These are phyloP conservation scores for Lactuca sativa DNA, from an alignment of 129 eudicot species.

Conservation along the genomic window DNA sequence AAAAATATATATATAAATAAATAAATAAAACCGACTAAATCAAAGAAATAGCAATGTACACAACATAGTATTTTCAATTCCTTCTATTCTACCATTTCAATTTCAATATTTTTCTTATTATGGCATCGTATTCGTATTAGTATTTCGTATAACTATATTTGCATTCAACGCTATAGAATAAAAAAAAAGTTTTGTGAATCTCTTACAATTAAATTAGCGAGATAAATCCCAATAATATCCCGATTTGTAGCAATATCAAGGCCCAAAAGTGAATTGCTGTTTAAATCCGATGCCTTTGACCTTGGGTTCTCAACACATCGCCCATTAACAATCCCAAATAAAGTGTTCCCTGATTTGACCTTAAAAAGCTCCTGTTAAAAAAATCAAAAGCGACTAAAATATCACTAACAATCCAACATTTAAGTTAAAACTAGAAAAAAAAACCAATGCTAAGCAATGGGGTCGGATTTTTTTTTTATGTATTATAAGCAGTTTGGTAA, in stretches of 20 bases:
- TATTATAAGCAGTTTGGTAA: too few relatives aligned
- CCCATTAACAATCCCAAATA: conserved; percentile 88
- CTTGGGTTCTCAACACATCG: conserved; percentile 85
- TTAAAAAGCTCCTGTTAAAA: conserved; percentile 74
- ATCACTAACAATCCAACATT: background rate
- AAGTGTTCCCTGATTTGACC: conserved; percentile 75
- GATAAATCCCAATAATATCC: conserved; percentile 86
- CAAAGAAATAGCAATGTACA: too few relatives aligned
- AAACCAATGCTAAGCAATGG: too few relatives aligned
- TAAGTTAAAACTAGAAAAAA: too few relatives aligned
- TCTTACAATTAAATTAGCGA: conserved; percentile 89
- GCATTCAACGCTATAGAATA: too few relatives aligned
- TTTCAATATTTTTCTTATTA: too few relatives aligned
- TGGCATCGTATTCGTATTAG: too few relatives aligned
- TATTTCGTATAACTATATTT: too few relatives aligned
- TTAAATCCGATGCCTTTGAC: conserved; percentile 84
- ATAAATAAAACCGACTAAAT: too few relatives aligned
- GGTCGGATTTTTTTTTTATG: too few relatives aligned
- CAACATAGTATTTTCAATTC: too few relatives aligned
- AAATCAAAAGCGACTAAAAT: background rate
- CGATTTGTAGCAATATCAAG: conserved; percentile 84
- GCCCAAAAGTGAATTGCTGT: conserved; percentile 64
- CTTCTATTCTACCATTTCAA: too few relatives aligned
- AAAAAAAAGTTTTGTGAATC: background rate
- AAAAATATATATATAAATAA: background rate